These are phyloP conservation scores for Saccharomyces uvarum DNA, from an alignment of 1,139 yeast genomes.

Conservation along the genomic window DNA sequence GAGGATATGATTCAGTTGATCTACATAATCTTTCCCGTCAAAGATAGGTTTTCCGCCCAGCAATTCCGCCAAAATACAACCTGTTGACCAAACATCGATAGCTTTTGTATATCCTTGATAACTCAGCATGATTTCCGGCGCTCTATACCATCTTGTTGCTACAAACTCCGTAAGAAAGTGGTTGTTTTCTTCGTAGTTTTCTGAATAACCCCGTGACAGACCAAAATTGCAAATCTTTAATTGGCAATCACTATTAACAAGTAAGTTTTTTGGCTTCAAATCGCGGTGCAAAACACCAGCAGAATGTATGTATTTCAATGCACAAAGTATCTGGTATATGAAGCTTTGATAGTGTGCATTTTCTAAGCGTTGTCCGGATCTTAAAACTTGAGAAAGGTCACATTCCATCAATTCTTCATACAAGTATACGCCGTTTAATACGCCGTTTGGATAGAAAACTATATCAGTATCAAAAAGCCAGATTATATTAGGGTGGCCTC, in stretches of 20 bases:
- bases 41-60: slow-evolving; percentile 87
- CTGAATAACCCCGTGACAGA: slow-evolving; percentile 82
- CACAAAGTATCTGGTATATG: slow-evolving; percentile 83
- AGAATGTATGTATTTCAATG: slow-evolving; percentile 84
- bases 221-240: slow-evolving; percentile 94
- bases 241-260: slow-evolving; percentile 92
- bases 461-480: slow-evolving; percentile 88
- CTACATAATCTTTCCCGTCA: slow-evolving; percentile 90
- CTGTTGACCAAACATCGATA: slow-evolving; percentile 93
- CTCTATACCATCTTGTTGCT: slow-evolving; percentile 58
- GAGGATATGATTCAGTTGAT: slow-evolving; percentile 81
- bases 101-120: slow-evolving; percentile 83
- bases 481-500: slow-evolving; percentile 87
- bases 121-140: not conserved
- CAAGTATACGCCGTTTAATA: slow-evolving; percentile 79
- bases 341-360: slow-evolving; percentile 91
- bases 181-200: slow-evolving; percentile 74
- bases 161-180: slow-evolving; percentile 93
- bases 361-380: slow-evolving; percentile 86
- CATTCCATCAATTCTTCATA: slow-evolving; percentile 96
- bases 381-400: slow-evolving; percentile 91
- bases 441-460: slow-evolving; percentile 41
- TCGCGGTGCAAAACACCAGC: slow-evolving; percentile 93
- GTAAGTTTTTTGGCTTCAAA: slow-evolving; percentile 81
- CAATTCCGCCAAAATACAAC: slow-evolving; percentile 87